Base-by-base conservation (phyloP, 495 filamentous ascomycete species). In the Trichoderma gamsii region DNA sequence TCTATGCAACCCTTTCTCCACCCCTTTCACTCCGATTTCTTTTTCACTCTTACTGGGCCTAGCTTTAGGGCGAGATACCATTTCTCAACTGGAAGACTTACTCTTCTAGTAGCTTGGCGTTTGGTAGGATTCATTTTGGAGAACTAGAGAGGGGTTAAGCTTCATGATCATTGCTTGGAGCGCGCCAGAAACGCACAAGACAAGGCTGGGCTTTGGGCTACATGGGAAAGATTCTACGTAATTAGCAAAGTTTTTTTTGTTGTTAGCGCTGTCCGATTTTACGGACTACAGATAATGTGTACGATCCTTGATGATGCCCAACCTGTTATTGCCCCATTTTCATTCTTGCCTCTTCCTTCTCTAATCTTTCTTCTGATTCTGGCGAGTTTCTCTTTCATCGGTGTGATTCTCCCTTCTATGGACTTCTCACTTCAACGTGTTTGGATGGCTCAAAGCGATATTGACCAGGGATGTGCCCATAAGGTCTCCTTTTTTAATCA, bases 241-340 rank as follows among this genome's bases (percentile, higher is more conserved):
- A 61, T 61, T 61, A 61, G 56, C 56, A 61, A 32, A 61, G 25
- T 8, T 32, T 61, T n/a, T 52, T 56, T 21, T 56, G 18, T 56
- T 56, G 51, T 56, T 56, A 56, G 51, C 51, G 51, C 51, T 56
- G 15, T 61, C 56, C 56, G 56, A 32, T 61, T 12, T 25, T 61
- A 29, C 6, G 56, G 56, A 61, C 56, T 25, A 61, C 32, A 61
- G 56, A 61, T 61, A 61, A 61, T 61, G 56, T 61, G 56, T 61
- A 61, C 27, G 56, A 61, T 32, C 56, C 56, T 61, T 61, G 44
- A 49, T 25, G 56, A 61, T 61, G 56, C 49, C 49, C 49, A 52
- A n/a, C 49, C 49, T 52, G 1, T 52, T 9, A 1, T 12, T 29
- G 6, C 23, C 25, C 16, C 8, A 4, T 4, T 25, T 15, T 23